Evolutionary conservation across 2,329 filamentous ascomycete species (phyloP).

Genomic region (Myriosclerotinia scirpicola): DNA sequence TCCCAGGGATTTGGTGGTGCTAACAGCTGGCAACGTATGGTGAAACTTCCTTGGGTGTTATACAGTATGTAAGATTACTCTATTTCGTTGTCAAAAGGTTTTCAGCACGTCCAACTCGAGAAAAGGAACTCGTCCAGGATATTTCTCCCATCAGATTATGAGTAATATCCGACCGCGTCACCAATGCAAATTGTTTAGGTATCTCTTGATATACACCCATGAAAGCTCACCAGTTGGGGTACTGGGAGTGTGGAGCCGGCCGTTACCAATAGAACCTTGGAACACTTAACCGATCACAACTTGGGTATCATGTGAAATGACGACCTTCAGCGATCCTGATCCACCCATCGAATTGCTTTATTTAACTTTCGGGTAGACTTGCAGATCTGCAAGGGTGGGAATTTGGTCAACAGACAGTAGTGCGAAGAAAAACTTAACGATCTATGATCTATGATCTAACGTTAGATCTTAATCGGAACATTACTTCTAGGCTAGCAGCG

Average conservation of each 20-base stretch:
- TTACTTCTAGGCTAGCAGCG: not conserved
- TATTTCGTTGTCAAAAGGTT: not conserved
- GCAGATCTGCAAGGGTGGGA: not conserved
- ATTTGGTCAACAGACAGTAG: not conserved
- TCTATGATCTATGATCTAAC: not conserved
- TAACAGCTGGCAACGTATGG: not conserved
- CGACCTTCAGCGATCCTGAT: not conserved
- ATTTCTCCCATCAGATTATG: not conserved
- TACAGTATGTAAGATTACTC: not conserved
- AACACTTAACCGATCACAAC: not conserved
- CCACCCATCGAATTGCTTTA: slow-evolving; percentile 6
- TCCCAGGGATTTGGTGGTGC: not conserved
- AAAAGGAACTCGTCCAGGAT: too few relatives aligned
- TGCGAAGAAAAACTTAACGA: not conserved
- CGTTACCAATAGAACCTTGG: not conserved
- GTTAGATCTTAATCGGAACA: not conserved
- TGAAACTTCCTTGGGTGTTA: not conserved
- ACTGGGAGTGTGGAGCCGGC: slow-evolving; percentile 12
- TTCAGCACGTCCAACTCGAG: too few relatives aligned
- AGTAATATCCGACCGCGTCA: not conserved
- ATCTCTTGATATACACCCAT: not conserved
- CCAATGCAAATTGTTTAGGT: too few relatives aligned
- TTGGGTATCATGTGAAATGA: slow-evolving; percentile 3
- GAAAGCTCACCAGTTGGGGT: not conserved
- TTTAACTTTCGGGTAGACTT: not conserved